These are phyloP conservation scores for Talaromyces verruculosus DNA, from an alignment of 2,329 filamentous ascomycete genomes.

Conservation along the genomic window DNA sequence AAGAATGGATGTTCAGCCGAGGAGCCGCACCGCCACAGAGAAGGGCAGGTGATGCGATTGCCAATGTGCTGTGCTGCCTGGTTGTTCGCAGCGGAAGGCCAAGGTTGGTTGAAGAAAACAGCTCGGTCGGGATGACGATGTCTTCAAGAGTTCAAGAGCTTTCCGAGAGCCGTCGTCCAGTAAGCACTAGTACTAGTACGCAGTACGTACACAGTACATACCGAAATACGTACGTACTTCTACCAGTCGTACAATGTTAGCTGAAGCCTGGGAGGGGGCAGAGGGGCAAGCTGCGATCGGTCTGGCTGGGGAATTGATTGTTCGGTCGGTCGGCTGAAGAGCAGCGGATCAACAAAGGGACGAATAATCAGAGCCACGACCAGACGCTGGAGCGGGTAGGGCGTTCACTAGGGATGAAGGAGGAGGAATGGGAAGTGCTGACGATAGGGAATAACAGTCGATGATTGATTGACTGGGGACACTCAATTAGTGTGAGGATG, in stretches of 20 bases:
- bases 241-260: not conserved
- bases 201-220: not conserved
- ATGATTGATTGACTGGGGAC: conserved; percentile 9
- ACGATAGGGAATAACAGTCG: no score
- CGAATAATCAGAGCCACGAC: not conserved
- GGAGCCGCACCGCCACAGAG: conserved; percentile 20
- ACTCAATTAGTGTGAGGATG: conserved; percentile 1
- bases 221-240: not conserved
- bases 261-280: not conserved
- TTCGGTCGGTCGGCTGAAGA: conserved; percentile 10
- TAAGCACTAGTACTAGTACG: conserved; percentile 4
- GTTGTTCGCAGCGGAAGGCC: not conserved
- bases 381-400: conserved; percentile 12
- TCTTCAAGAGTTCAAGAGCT: not conserved
- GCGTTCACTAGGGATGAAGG: conserved; percentile 2
- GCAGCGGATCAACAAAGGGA: conserved; percentile 2
- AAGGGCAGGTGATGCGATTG: not conserved
- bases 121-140: not conserved
- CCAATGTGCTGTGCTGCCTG: not conserved
- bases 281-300: not conserved
- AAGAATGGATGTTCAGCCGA: conserved; percentile 1
- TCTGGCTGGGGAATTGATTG: not conserved
- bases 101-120: not conserved
- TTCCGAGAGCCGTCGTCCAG: conserved; percentile 5
- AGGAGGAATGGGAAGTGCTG: not conserved